phyloP scores from a whole-genome alignment of 352 stramenopile genomes.

The Pythium phragmiticola region DNA sequence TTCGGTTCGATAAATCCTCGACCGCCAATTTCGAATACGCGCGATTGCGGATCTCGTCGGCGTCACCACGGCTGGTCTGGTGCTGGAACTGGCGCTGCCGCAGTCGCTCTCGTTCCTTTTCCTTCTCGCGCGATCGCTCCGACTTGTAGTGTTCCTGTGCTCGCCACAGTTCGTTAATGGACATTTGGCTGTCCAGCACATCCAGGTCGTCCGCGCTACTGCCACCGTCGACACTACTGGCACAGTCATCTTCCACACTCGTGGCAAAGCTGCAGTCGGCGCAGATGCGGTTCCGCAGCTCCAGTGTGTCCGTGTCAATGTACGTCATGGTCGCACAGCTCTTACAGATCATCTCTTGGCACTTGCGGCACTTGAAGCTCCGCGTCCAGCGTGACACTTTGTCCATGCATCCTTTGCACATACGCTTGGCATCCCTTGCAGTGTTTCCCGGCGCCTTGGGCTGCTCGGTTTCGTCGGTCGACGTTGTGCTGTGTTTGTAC shows the following conservation, averaged over 20 bases:
- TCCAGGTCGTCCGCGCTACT: too few species aligned
- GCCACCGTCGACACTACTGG: neutral
- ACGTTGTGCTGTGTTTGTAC: neutral
- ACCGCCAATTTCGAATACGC: slow-evolving; percentile 27
- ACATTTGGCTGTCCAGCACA: neutral
- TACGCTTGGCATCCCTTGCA: slow-evolving; percentile 28
- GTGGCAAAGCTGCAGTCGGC: slow-evolving; percentile 34
- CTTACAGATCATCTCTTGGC: slow-evolving; percentile 62
- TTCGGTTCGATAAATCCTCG: slow-evolving; percentile 1
- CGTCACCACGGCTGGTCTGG: neutral
- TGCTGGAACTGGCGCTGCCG: neutral
- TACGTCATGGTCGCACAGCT: slow-evolving; percentile 56
- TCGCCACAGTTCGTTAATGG: too few species aligned
- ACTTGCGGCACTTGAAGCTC: slow-evolving; percentile 59
- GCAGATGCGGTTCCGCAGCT: slow-evolving; percentile 58
- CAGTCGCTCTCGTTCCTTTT: neutral
- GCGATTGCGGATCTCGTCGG: slow-evolving; percentile 1
- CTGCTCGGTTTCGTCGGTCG: neutral
- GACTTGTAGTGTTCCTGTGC: too few species aligned
- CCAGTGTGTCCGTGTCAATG: slow-evolving; percentile 33
- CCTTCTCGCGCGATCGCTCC: neutral
- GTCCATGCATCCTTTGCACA: slow-evolving; percentile 53
- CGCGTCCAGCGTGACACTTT: slow-evolving; percentile 65
- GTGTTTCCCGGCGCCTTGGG: too few species aligned
- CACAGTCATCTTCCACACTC: neutral